Percentiles rank a stretch among this genome's conserved stretches.
Conservation (phyloP, 73 alveolate species). For the Symbiodinium natans region DNA sequence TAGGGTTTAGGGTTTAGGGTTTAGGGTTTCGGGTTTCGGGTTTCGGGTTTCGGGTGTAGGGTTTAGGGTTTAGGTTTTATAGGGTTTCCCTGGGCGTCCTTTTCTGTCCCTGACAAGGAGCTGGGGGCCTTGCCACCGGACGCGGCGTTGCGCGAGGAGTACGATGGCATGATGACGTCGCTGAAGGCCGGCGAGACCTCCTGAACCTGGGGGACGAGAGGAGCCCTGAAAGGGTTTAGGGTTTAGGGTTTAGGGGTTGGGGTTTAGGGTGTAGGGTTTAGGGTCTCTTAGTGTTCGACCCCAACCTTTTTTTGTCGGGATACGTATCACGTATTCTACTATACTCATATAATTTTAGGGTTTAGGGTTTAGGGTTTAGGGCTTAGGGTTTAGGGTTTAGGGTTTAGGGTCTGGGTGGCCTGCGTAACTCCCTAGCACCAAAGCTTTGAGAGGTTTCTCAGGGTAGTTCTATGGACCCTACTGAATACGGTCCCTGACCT, state of each 20-base stretch:
- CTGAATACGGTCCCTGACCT: too few relatives aligned
- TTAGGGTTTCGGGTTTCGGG: too few relatives aligned
- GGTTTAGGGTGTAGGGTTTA: background rate
- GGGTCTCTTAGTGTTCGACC: background rate
- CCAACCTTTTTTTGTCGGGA: too few relatives aligned
- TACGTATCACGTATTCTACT: too few relatives aligned
- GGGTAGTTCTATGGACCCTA: too few relatives aligned
- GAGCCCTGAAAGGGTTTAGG: background rate
- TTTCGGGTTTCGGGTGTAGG: background rate
- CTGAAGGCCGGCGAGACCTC: conserved; percentile 12
- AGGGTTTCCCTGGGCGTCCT: background rate
- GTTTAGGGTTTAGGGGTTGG: background rate
- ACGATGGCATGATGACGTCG: conserved; percentile 37
- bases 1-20: background rate
- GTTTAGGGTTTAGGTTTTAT: too few relatives aligned
- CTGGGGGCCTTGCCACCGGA: conserved; percentile 43
- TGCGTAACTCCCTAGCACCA: too few relatives aligned
- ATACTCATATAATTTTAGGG: too few relatives aligned
- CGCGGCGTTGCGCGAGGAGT: conserved; percentile 44
- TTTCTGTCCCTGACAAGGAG: background rate
- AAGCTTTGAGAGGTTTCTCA: too few relatives aligned
- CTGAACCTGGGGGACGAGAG: background rate
- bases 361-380: background rate
- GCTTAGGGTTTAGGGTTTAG: background rate
- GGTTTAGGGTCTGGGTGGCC: background rate